Evolutionary conservation across 83 land plant genomes (phyloP).

Genomic region (Picea mariana): DNA sequence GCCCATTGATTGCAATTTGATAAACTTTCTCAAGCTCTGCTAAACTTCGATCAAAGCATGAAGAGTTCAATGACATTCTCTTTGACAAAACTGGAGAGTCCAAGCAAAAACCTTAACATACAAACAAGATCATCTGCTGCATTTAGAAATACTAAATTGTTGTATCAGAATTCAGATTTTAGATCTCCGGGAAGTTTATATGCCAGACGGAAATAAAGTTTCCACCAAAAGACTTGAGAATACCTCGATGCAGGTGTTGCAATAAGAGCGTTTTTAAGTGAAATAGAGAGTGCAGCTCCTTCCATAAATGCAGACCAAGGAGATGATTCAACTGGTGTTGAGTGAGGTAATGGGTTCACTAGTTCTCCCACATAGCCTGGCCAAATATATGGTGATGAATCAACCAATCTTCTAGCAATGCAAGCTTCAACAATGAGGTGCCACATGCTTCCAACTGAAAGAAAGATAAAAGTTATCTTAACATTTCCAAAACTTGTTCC

Average conservation of each 20-base stretch:
- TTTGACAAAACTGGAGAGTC: background rate
- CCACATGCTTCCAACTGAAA: constrained; percentile 74
- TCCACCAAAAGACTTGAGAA: background rate
- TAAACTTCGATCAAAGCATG: constrained; percentile 66
- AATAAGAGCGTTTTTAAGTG: constrained; percentile 54
- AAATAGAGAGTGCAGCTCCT: constrained; percentile 62
- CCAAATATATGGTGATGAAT: constrained; percentile 89
- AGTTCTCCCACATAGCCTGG: constrained; percentile 60
- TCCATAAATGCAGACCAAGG: constrained; percentile 87
- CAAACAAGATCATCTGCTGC: background rate
- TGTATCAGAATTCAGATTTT: background rate
- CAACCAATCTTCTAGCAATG: constrained; percentile 83
- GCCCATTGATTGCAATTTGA: constrained; percentile 70
- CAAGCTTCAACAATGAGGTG: constrained; percentile 94
- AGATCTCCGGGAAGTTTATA: too few relatives aligned
- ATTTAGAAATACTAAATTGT: background rate
- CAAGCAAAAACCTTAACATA: background rate
- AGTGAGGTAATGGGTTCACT: constrained; percentile 19
- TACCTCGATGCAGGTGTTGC: constrained; percentile 91
- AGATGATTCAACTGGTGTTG: constrained; percentile 47
- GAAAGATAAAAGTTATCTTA: background rate
- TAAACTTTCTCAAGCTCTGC: constrained; percentile 85
- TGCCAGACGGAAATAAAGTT: too few relatives aligned
- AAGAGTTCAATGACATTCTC: constrained; percentile 20
- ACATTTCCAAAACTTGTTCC: background rate